Base-by-base conservation (phyloP, 2,329 filamentous ascomycete genomes). In the Cladophialophora bantiana region DNA sequence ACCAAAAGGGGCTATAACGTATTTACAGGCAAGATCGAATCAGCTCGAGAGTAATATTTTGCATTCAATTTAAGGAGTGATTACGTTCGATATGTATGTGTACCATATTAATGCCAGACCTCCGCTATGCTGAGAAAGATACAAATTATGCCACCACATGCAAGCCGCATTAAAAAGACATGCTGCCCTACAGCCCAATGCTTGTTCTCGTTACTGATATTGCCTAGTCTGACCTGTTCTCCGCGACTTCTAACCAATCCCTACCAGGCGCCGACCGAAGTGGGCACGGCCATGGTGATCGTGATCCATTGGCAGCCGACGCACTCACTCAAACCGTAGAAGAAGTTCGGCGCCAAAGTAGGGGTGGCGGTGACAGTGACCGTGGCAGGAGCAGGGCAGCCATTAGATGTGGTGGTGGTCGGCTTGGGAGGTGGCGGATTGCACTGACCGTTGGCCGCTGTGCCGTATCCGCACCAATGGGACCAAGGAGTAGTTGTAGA, bases 281-380 rank as follows among this genome's bases (percentile, higher is more conserved):
- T 61, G 18, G 74, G 75, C 53, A 77, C 62, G 7, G 75, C 73
- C 42, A 76, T 73, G n/a, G 74, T 76, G 18, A 66, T 73, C 62
- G 75, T 76, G 59, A 73, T 69, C 18, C 74, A 50, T 42, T 64
- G 52, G 12, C 60, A 62, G 40, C 56, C 61, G 26, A 45, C 34
- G 38, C 65, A 67, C 1, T 67, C 58, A 34, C 59, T 64, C 5
- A 59, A 54, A 7, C 59, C 52, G 34, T 66, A 66, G 54, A 58
- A 70, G 55, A 57, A 56, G n/a, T 63, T 38, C 7, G 56, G 53
- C 31, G 61, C 55, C 59, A 65, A 62, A 5, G 65, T 63, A 12
- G 65, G 61, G 18, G 54, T 59, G 18, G 58, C 67, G 10, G 67
- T 69, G 52, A 64, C 58, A 20, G 64, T 69, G n/a, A 66, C 50